Evolutionary conservation across 345 rosid genomes (phyloP).

Genomic region (Linum trigynum): DNA sequence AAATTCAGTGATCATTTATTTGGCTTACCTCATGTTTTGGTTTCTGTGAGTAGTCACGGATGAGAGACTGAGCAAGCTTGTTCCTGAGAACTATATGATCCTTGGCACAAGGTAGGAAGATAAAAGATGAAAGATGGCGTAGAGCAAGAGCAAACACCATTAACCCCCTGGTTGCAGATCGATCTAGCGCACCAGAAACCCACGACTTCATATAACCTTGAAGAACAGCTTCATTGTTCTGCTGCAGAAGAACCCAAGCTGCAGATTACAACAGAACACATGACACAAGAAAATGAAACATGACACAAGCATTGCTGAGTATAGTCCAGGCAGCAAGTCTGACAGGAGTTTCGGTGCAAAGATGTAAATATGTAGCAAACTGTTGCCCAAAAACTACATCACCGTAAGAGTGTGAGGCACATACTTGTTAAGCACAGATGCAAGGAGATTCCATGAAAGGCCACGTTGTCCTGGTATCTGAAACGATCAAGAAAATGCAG

Average conservation of each 20-base stretch:
- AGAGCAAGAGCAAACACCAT: constrained; percentile 47
- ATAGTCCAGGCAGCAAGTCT: constrained; percentile 70
- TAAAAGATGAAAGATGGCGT: constrained; percentile 56
- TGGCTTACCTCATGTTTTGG: constrained; percentile 49
- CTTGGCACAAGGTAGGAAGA: constrained; percentile 29
- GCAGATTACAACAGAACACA: neutral
- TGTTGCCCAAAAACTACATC: constrained; percentile 65
- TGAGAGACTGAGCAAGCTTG: constrained; percentile 52
- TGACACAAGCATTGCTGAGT: constrained; percentile 51
- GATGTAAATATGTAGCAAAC: constrained; percentile 62
- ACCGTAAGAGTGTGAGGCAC: constrained; percentile 72
- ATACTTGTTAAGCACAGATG: constrained; percentile 70
- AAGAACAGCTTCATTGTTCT: constrained; percentile 63
- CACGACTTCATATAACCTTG: constrained; percentile 74
- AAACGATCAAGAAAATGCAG: constrained; percentile 7
- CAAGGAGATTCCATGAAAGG: constrained; percentile 66
- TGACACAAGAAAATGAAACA: neutral
- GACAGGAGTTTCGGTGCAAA: constrained; percentile 48
- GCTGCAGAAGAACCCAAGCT: constrained; percentile 19
- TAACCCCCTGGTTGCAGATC: constrained; percentile 53
- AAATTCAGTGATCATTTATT: neutral
- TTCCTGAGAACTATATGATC: constrained; percentile 33
- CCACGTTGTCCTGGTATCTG: constrained; percentile 83
- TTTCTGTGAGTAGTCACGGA: constrained; percentile 62
- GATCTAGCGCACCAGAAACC: constrained; percentile 69